Evolutionary conservation across 305 asterid genomes (phyloP), one percentile per base, ranked within the genome.

Genomic region (Fraxinus xanthoxyloides): DNA sequence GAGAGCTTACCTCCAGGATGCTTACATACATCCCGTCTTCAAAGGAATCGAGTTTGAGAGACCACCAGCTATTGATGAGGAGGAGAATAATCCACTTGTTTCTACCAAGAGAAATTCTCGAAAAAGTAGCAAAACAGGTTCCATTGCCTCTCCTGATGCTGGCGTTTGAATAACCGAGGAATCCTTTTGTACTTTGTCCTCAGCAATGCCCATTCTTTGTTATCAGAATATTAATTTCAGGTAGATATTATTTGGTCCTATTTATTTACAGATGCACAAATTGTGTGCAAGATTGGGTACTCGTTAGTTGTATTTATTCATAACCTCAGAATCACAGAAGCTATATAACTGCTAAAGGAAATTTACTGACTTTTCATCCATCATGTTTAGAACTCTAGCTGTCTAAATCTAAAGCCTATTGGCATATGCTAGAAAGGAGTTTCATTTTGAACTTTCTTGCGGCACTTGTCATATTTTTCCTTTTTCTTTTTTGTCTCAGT

Each of bases 11-110:
- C 86, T 93, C 54, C 87, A 85, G 78, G 93, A 93, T 77, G 97
- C 98, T 79, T 91, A 92, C 59, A 40, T 89, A 24, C 98, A 95
- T 82, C 98, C 98, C 1, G 93, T 95, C 32, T 93, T 92, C 88
- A 92, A 90, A 82, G 89, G 93, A 15, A 36, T 81, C 0, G 91
- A 92, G 79, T 67, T 87, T 13, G 90, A 87, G 69, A 81, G 84
- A 79, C 84, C 90, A 0, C 15, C 43, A 31, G 87, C 87, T 24
- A 17, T 83, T 51, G 93, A 91, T 6, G 94, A 94, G 9, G 97
- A 92, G 89, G 95, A 92, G 85, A 88, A 88, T 81, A 91, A 88
- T 85, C 93, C 93, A 10, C 89, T 94, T 9, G 97, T 94, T 51
- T 87, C 93, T 34, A 93, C 98, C 79, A 94, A 89, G 89, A 91